Conservation (phyloP, 495 filamentous ascomycete species). For the Penicillium canariense region DNA sequence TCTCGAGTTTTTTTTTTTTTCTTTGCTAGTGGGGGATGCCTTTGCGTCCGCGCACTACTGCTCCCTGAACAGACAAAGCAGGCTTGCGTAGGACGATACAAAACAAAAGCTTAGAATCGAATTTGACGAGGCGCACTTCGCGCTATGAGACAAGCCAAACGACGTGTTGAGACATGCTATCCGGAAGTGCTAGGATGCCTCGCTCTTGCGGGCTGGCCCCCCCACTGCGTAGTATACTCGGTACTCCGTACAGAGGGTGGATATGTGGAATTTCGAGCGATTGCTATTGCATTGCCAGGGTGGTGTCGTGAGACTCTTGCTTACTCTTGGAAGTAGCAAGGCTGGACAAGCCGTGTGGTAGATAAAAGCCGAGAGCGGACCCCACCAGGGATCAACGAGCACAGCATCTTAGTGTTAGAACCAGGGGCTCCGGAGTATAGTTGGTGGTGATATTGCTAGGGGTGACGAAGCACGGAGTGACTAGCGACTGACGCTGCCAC, state of each 20-base stretch:
- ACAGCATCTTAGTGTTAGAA: no score
- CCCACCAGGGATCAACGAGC: not conserved
- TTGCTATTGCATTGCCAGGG: not conserved
- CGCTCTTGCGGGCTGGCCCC: slow-evolving; percentile 2
- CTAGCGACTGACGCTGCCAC: no score
- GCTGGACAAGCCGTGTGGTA: not conserved
- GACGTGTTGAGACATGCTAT: not conserved
- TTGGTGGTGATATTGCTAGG: no score
- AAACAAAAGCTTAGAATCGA: not conserved
- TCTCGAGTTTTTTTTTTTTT: slow-evolving; percentile 19
- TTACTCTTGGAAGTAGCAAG: not conserved
- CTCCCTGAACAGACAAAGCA: slow-evolving; percentile 2
- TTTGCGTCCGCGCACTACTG: slow-evolving; percentile 2
- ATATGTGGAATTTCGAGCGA: not conserved
- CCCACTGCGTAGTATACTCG: not conserved
- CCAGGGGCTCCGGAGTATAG: no score
- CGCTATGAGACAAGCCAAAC: slow-evolving; percentile 4
- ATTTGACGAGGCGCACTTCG: not conserved
- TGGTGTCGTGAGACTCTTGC: not conserved
- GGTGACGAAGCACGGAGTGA: no score
- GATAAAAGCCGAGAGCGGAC: not conserved
- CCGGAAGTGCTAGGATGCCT: no score
- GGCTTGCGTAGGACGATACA: slow-evolving; percentile 6
- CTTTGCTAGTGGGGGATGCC: slow-evolving; percentile 6
- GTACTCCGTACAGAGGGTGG: no score